Evolutionary conservation across 441 rosid species (phyloP).

Genomic region (Euphorbia celastroides): DNA sequence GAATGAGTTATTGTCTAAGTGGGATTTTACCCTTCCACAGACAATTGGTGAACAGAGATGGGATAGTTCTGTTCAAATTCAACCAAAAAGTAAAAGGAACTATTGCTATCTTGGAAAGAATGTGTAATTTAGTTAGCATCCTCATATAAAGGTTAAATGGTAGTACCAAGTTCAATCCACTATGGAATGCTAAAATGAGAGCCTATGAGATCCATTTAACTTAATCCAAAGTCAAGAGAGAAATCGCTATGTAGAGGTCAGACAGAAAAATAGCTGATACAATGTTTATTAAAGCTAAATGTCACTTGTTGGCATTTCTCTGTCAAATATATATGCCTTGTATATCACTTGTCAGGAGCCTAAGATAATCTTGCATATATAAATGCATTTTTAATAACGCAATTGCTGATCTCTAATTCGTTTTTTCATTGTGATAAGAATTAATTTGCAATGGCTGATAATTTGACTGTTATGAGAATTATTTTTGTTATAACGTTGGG

Average conservation of each 20-base stretch:
- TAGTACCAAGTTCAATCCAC: background rate
- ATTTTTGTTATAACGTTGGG: background rate
- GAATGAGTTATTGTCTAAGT: background rate
- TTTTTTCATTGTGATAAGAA: background rate
- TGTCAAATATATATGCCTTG: background rate
- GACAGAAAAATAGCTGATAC: background rate
- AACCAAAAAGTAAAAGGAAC: background rate
- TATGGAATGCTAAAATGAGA: background rate
- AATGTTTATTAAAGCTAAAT: background rate
- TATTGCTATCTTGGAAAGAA: background rate
- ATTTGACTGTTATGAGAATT: background rate
- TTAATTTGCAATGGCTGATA: background rate
- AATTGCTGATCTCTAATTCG: background rate
- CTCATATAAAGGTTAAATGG: background rate
- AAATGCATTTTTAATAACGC: background rate
- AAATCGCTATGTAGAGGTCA: background rate
- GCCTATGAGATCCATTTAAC: background rate
- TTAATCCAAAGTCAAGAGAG: background rate
- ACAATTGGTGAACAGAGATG: background rate
- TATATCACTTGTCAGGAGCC: background rate
- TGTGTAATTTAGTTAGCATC: background rate
- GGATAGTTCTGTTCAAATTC: background rate
- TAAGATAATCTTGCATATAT: background rate
- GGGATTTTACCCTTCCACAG: background rate
- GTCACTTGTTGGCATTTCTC: background rate